Evolutionary conservation across 768 basidiomycete genomes (phyloP).

Genomic region (Sporobolomyces roseus): DNA sequence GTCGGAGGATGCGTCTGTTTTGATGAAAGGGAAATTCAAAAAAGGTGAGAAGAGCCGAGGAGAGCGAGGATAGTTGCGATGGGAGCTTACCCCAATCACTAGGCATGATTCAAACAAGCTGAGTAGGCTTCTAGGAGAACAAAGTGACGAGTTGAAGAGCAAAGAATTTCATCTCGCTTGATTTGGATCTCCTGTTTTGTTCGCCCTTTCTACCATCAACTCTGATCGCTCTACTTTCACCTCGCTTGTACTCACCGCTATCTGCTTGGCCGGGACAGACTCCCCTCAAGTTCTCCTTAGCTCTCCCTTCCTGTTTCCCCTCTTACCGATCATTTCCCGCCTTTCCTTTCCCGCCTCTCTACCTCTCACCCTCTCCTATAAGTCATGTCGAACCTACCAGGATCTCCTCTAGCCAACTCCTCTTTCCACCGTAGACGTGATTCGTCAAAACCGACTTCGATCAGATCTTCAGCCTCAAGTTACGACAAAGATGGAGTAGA

Average conservation of each 20-base stretch:
- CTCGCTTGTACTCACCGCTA: too few species aligned
- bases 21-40: neutral
- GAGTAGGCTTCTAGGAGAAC: neutral
- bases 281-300: neutral
- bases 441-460: conserved; percentile 11
- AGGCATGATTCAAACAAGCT: neutral
- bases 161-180: neutral
- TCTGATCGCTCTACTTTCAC: neutral
- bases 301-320: neutral
- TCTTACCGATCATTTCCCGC: too few species aligned
- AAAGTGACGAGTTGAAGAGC: neutral
- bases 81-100: conserved; percentile 22
- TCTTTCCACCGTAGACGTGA: conserved; percentile 9
- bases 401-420: conserved; percentile 10
- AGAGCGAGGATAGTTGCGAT: neutral
- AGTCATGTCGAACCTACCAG: conserved; percentile 14
- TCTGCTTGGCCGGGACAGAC: too few species aligned
- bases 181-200: too few species aligned
- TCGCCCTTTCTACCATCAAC: neutral
- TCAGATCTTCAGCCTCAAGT: conserved; percentile 45
- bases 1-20: conserved; percentile 32
- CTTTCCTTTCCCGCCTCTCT: conserved; percentile 9
- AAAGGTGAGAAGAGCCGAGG: neutral
- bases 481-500: conserved; percentile 71
- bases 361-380: neutral